Conservation (phyloP, 208 protist species). For the Trypanosoma melophagium region DNA sequence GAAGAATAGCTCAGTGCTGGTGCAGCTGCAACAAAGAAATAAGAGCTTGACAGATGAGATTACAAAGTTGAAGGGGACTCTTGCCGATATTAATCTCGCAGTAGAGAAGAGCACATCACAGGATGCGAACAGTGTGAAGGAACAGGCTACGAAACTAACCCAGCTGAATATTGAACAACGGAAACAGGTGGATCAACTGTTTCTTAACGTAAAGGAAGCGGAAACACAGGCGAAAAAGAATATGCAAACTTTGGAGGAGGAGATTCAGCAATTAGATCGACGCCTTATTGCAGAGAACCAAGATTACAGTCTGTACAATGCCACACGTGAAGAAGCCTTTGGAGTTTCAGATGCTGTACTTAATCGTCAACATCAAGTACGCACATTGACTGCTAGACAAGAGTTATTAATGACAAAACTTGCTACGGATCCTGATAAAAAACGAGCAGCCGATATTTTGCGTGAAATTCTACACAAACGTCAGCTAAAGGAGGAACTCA, state of each 20-base stretch:
- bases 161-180: slow-evolving; percentile 62
- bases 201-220: slow-evolving; percentile 76
- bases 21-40: slow-evolving; percentile 77
- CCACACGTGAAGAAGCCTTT: slow-evolving; percentile 70
- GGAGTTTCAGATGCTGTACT: slow-evolving; percentile 78
- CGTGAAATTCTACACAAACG: slow-evolving; percentile 76
- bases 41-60: slow-evolving; percentile 77
- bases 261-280: slow-evolving; percentile 75
- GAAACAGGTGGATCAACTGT: slow-evolving; percentile 81
- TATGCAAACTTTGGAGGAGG: slow-evolving; percentile 63
- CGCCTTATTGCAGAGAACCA: slow-evolving; percentile 77
- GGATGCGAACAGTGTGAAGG: slow-evolving; percentile 68
- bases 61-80: slow-evolving; percentile 63
- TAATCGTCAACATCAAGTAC: slow-evolving; percentile 76
- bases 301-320: slow-evolving; percentile 73
- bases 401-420: slow-evolving; percentile 79
- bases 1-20: slow-evolving; percentile 71
- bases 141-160: slow-evolving; percentile 66
- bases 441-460: slow-evolving; percentile 64
- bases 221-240: slow-evolving; percentile 72
- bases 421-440: slow-evolving; percentile 74
- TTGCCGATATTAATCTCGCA: slow-evolving; percentile 84
- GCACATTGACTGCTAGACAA: slow-evolving; percentile 79
- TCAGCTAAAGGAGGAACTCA: slow-evolving; percentile 63
- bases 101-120: slow-evolving; percentile 67